Conservation (phyloP, 257 asterid genomes). For the Solanum ossicruentum region DNA sequence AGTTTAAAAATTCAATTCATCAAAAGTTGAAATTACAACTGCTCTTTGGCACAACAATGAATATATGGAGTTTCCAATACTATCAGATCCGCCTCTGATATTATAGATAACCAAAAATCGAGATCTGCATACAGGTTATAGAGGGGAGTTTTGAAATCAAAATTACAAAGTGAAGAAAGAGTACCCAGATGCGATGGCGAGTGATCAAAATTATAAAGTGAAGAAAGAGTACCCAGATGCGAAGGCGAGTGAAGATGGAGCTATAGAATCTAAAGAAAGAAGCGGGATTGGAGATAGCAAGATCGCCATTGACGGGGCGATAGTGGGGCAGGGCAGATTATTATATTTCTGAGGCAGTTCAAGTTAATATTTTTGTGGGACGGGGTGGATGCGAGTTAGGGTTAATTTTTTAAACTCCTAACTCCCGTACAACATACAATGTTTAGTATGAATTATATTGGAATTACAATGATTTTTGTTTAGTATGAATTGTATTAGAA, state of each 20-base stretch:
- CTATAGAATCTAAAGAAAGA: background rate
- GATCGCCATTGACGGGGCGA: background rate
- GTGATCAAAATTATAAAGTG: background rate
- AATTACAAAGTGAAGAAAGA: background rate
- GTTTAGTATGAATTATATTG: too few species aligned
- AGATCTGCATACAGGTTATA: background rate
- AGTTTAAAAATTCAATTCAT: background rate
- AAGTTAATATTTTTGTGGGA: too few species aligned
- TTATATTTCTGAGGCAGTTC: too few species aligned
- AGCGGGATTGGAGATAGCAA: background rate
- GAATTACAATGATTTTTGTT: too few species aligned
- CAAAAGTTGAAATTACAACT: background rate
- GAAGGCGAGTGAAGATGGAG: conserved; percentile 2
- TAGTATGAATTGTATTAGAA: too few species aligned
- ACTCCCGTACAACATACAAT: too few species aligned
- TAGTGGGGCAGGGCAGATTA: too few species aligned
- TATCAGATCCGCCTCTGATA: background rate
- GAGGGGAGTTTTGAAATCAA: background rate
- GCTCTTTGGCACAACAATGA: background rate
- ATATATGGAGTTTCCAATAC: background rate
- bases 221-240: background rate
- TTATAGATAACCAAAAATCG: background rate
- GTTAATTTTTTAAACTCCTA: too few species aligned
- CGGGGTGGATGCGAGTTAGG: too few species aligned
- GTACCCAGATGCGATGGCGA: background rate